Base-by-base conservation (phyloP, 2,329 filamentous ascomycete genomes). In the Pestalotiopsis fici region DNA sequence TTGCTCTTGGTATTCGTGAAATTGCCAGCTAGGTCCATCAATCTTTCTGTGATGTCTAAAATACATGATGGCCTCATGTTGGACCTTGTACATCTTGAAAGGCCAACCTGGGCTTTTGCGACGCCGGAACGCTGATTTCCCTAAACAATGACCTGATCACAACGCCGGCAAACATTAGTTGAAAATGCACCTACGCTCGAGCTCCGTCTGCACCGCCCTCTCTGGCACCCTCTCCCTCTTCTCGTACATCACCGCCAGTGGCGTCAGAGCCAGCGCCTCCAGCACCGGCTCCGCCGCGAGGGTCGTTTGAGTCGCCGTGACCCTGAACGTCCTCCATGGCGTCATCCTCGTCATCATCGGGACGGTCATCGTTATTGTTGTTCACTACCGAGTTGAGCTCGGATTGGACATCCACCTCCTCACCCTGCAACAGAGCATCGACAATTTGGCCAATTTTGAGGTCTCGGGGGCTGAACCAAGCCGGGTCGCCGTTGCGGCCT, bases 131-230 rank as follows among this genome's bases (percentile, higher is more conserved):
- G 39, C 59, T 25, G 59, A 50, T 68, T 66, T 66, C 65, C 63
- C 25, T 39, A 55, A 31, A 50, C 18, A 66, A 68, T 64, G 65
- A 68, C 66, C 54, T 62, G 63, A 60, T 67, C 68, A 66, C 72
- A 75, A 76, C 73, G 72, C 73, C 74, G 70, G 70, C 72, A 74
- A 71, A 72, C 72, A 73, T 71, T 71, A 13, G 25, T 54, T 71
- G 74, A 70, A 79, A 82, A 78, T 81, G 79, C 79, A 99, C 97
- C 95, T 98, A 99, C 96, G 95, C 96, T 98, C 96, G 90, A 83
- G 93, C 97, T 77, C 97, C 96, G 82, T 98, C 96, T 74, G 94
- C 94, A 78, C 97, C 96, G 69, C 95, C 96, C 81, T 97, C 94
- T 83, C 97, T 88, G 71, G 95, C 90, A 73, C 89, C 90, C 79